These are phyloP conservation scores for Blattamonas nauphoetae DNA, from an alignment of 78 protist genomes.

Conservation along the genomic window DNA sequence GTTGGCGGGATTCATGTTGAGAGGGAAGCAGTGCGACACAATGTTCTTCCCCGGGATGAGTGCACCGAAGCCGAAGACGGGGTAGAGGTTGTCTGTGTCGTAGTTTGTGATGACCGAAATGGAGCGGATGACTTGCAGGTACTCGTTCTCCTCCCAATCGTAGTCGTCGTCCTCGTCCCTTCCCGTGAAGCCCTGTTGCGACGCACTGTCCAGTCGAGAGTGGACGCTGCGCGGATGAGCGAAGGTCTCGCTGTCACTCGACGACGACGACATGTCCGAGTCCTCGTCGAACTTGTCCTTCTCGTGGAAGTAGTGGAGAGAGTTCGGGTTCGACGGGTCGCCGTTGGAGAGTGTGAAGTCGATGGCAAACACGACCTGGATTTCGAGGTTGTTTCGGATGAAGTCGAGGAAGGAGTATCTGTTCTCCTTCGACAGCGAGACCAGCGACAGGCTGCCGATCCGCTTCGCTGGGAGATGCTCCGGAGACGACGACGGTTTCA, in stretches of 20 bases:
- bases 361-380: conserved; percentile 52
- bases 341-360: conserved; percentile 77
- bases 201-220: too few species aligned
- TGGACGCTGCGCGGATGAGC: too few species aligned
- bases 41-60: not conserved
- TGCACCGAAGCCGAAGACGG: conserved; percentile 74
- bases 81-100: conserved; percentile 51
- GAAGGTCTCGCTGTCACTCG: too few species aligned
- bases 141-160: conserved; percentile 13
- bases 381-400: conserved; percentile 54
- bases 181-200: too few species aligned
- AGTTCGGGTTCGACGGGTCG: conserved; percentile 5
- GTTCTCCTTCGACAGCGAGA: not conserved
- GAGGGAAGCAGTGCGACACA: conserved; percentile 52
- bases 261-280: conserved; percentile 49
- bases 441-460: not conserved
- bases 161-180: too few species aligned
- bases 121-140: conserved; percentile 19
- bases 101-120: conserved; percentile 47
- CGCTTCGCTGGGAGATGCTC: not conserved
- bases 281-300: conserved; percentile 40
- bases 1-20: conserved; percentile 8
- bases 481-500: not conserved
- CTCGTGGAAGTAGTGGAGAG: conserved; percentile 57
- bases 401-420: conserved; percentile 47